phyloP scores from a whole-genome alignment of 1,284 basidiomycete species.

The Moniliella sp. region DNA sequence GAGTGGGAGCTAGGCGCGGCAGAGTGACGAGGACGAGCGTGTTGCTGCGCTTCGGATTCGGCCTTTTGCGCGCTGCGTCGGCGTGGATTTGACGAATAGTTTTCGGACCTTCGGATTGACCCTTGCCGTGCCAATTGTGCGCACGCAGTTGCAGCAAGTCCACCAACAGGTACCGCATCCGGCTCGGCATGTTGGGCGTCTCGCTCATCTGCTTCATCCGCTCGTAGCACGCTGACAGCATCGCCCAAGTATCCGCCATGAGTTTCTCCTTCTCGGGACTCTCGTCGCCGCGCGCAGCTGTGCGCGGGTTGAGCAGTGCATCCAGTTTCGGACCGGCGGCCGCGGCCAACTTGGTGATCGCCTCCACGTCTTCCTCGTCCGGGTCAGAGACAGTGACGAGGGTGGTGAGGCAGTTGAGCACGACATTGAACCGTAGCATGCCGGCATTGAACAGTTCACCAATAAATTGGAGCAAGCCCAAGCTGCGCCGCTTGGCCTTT shows the following conservation, averaged over 20 bases:
- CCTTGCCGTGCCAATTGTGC: no score
- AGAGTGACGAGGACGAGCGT: constrained; percentile 43
- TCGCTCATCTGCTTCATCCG: no score
- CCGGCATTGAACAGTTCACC: constrained; percentile 90
- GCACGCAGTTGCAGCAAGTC: no score
- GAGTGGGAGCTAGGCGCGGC: no score
- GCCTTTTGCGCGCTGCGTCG: no score
- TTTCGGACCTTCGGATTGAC: constrained; percentile 14
- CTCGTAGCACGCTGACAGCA: no score
- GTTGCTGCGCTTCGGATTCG: constrained; percentile 7
- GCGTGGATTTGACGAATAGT: no score
- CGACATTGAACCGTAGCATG: constrained; percentile 81
- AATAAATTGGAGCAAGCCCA: constrained; percentile 90
- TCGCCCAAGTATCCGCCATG: no score
- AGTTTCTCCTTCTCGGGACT: no score
- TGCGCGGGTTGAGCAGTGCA: constrained; percentile 9
- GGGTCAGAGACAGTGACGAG: constrained; percentile 73
- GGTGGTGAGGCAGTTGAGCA: constrained; percentile 89
- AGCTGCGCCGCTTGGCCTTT: constrained; percentile 86
- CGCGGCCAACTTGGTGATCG: constrained; percentile 68
- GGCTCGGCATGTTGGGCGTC: no score
- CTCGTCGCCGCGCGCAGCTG: no score
- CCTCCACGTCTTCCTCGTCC: constrained; percentile 92
- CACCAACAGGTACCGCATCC: no score
- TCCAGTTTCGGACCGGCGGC: constrained; percentile 71